Base-by-base conservation (phyloP, 2,329 filamentous ascomycete genomes). In the Sphaerulina vaccinii region DNA sequence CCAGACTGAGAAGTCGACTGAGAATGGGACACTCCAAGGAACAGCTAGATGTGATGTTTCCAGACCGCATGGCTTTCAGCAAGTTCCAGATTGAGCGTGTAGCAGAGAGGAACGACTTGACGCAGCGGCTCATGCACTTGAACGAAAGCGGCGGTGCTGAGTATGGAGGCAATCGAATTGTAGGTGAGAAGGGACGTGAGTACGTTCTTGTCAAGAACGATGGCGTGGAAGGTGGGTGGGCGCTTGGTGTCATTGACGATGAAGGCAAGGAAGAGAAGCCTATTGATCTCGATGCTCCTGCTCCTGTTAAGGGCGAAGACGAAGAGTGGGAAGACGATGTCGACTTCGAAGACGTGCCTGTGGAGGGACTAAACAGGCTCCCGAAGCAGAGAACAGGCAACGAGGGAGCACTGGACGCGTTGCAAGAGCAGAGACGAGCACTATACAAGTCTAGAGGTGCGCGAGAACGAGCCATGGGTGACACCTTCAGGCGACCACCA, bases 11-110 rank as follows among this genome's bases (percentile, higher is more conserved):
- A 51, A 96, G 90, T 69, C 81, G 93, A 47, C 76, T 99, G 64
- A 83, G 93, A 67, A 96, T 99, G 92, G 93, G 93, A 0, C 82
- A 96, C 63, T 95, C 89, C 51, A 97, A 97, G 70, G 92, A 99
- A 59, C 93, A 99, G 71, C 73, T 99, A 11, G 91, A 97, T 61
- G 82, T 79, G 39, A 99, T 99, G 93, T 99, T 99, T 68, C 92
- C 93, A 0, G 87, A 99, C 68, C 84, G 93, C 21, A 96, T 99
- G 90, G 93, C 87, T 0, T 99, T 99, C 66, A 96, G 91, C 1
- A 86, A 80, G 55, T 99, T 99, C 65, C 93, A 99, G 70, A 96
- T 99, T 52, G 93, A 97, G 67, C 79, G 93, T 52, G 95, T 97
- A 9, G 83, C 81, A 60, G 92, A 99, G 72, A 80, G 95, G 43